Base-by-base conservation (phyloP, 345 rosid genomes). In the Pistacia vera region DNA sequence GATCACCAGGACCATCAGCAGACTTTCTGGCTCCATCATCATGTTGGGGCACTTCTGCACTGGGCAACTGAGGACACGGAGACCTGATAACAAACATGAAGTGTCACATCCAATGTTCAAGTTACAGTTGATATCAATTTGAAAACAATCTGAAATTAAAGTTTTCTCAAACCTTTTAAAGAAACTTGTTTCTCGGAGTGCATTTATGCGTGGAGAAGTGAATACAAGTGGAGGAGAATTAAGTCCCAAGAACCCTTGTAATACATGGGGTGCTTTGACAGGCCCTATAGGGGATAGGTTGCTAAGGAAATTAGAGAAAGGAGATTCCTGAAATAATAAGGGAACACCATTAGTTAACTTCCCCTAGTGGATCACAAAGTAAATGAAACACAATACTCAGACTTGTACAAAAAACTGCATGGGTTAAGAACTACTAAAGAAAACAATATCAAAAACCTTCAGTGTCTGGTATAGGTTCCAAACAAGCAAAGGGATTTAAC, bases 211-310 rank as follows among this genome's bases (percentile, higher is more conserved):
- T 3, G 90, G 90, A 11, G 90, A 83, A 8, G 87, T 81, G 73
- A 84, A 88, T 8, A 82, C 85, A 48, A 85, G 76, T 66, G 93
- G 89, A 28, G 89, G 85, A 58, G 88, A 86, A 84, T 68, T 84
- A 62, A 88, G 72, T 52, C 81, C 85, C 58, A 66, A 28, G 64
- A 82, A 79, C 25, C 80, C 84, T 62, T 80, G 86, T 10, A 78
- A 74, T 30, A 74, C 78, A 73, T 67, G 79, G 3, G 68, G 74
- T 61, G 51, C 73, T 63, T 80, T 80, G 63, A 73, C 78, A 20
- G 81, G 77, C 75, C 81, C 71, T 44, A 87, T 83, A 20, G 87
- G 88, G 17, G 87, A 85, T 72, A 83, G 76, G 52, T 71, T 87
- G 83, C 81, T 83, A 3, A 72, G 6, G 60, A 35, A 83, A 77